Percentiles rank a stretch among this genome's conserved stretches.
phyloP scores from a whole-genome alignment of 2,329 filamentous ascomycete genomes.

The Akanthomyces lecanii region DNA sequence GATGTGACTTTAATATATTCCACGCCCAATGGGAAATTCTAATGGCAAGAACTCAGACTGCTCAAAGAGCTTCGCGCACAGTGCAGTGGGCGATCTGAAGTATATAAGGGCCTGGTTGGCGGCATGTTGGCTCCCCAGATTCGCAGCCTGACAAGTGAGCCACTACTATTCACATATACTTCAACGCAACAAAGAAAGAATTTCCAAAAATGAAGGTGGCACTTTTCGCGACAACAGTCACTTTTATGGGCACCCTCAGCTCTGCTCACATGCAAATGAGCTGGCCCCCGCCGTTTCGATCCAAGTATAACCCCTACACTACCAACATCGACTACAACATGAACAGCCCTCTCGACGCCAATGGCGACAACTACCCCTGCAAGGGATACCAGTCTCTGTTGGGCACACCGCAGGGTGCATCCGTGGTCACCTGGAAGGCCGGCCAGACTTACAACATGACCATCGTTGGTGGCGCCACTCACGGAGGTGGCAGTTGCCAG shows the following conservation, averaged over 20 bases:
- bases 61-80: neutral
- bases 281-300: slow-evolving; percentile 48
- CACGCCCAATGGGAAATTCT: neutral
- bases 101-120: neutral
- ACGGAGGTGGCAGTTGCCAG: slow-evolving; percentile 73
- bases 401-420: slow-evolving; percentile 45
- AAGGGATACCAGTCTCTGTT: slow-evolving; percentile 57
- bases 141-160: neutral
- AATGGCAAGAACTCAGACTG: neutral
- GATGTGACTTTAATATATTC: neutral
- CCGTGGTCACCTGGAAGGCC: slow-evolving; percentile 59
- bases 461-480: slow-evolving; percentile 57
- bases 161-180: neutral
- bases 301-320: slow-evolving; percentile 47
- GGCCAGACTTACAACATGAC: slow-evolving; percentile 61
- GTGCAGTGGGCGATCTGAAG: neutral
- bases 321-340: slow-evolving; percentile 65
- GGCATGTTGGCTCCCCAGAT: neutral
- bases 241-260: neutral
- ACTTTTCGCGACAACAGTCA: neutral
- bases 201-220: neutral
- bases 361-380: slow-evolving; percentile 69
- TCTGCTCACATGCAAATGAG: slow-evolving; percentile 51
- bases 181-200: neutral
- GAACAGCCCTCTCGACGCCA: slow-evolving; percentile 58